These are phyloP conservation scores for Pseudisothecium myosuroides DNA, from an alignment of 225 moss, liverwort and hornwort genomes.

Conservation along the genomic window DNA sequence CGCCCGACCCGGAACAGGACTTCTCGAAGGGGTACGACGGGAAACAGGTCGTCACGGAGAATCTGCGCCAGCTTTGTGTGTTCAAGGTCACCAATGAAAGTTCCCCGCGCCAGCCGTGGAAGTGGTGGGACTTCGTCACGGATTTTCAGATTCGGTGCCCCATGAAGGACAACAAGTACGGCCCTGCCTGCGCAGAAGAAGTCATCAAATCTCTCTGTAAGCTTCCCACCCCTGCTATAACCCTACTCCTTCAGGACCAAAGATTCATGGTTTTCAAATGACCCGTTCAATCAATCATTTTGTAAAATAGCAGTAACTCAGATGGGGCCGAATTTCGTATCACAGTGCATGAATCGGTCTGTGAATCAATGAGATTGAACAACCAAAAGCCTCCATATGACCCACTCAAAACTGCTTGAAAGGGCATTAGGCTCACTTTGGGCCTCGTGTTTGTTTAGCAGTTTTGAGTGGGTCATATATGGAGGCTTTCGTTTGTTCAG, in stretches of 20 bases:
- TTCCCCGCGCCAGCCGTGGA: conserved; percentile 45
- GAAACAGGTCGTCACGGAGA: conserved; percentile 81
- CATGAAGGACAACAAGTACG: conserved; percentile 72
- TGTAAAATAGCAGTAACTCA: not conserved
- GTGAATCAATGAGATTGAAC: not conserved
- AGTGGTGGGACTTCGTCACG: conserved; percentile 98
- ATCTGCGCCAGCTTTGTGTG: conserved; percentile 81
- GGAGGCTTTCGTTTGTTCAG: not conserved
- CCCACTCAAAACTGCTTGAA: not conserved
- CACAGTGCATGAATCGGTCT: not conserved
- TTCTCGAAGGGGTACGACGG: conserved; percentile 75
- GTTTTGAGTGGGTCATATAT: not conserved
- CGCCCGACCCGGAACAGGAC: conserved; percentile 93
- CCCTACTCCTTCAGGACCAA: not conserved
- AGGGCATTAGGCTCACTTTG: not conserved
- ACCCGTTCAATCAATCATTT: not conserved
- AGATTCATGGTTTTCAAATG: not conserved
- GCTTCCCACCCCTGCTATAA: not conserved
- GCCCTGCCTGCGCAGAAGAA: conserved; percentile 44
- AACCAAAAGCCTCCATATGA: not conserved
- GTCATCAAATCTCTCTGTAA: conserved; percentile 65
- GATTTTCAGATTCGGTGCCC: conserved; percentile 91
- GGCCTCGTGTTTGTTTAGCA: not conserved
- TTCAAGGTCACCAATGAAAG: conserved; percentile 46
- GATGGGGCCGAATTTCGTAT: not conserved